These are phyloP conservation scores for Syncephalastrum contaminatum DNA, from an alignment of 371 early-diverging fungal genomes.

Conservation along the genomic window DNA sequence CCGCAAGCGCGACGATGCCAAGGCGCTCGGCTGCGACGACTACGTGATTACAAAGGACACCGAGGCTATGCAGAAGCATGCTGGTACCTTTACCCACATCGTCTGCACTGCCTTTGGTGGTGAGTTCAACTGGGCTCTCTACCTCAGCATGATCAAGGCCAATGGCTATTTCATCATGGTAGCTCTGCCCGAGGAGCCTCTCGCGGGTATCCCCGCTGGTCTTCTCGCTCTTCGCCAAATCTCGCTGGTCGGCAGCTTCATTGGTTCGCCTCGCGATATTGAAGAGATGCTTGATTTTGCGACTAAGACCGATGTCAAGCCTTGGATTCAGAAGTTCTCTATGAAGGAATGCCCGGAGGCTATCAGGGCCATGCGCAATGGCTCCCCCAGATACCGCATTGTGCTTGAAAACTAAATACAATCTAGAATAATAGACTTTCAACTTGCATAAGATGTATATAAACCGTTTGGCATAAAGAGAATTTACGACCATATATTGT, in stretches of 20 bases:
- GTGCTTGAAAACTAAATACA: constrained; percentile 46
- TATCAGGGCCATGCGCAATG: constrained; percentile 55
- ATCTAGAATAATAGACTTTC: too few species aligned
- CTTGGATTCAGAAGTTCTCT: constrained; percentile 64
- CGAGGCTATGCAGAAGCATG: constrained; percentile 15
- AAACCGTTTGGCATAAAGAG: too few species aligned
- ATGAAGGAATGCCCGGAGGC: constrained; percentile 66
- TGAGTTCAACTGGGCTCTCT: constrained; percentile 41
- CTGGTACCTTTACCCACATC: constrained; percentile 19
- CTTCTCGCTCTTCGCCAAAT: constrained; percentile 40
- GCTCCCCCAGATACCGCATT: constrained; percentile 66
- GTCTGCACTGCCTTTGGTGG: constrained; percentile 42
- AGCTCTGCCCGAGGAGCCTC: constrained; percentile 55
- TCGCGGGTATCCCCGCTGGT: constrained; percentile 31
- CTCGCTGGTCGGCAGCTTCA: constrained; percentile 63
- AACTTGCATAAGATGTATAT: too few species aligned
- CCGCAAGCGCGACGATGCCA: constrained; percentile 36
- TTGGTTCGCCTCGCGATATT: constrained; percentile 58
- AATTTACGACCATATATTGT: too few species aligned
- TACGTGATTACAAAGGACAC: constrained; percentile 23
- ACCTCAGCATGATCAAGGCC: constrained; percentile 37
- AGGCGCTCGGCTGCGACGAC: constrained; percentile 36
- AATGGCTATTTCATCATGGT: constrained; percentile 57
- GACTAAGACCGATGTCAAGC: constrained; percentile 57
- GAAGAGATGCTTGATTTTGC: constrained; percentile 74